A percentile compares a stretch with the other conserved stretches of the same genome.
Evolutionary conservation across 306 rosid genomes (phyloP).

Genomic region (Comarum palustre): DNA sequence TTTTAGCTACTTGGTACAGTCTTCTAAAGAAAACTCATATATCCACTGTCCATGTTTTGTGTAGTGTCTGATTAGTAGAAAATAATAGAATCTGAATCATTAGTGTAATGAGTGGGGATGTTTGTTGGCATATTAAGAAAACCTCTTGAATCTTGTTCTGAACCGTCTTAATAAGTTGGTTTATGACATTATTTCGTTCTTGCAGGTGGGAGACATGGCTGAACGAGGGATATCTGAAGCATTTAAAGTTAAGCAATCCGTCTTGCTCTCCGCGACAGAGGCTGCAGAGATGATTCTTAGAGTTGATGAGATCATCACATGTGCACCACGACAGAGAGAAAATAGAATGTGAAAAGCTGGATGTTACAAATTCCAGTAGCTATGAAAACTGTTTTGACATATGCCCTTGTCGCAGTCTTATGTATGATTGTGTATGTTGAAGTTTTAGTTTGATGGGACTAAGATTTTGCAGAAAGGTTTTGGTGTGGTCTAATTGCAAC

Average conservation of each 20-base stretch:
- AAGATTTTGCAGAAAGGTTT: slow-evolving; percentile 15
- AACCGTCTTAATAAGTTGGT: not conserved
- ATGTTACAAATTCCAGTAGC: slow-evolving; percentile 9
- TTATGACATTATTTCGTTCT: slow-evolving; percentile 8
- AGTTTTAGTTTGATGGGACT: slow-evolving; percentile 8
- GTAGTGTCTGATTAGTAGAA: not conserved
- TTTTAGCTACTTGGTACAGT: not conserved
- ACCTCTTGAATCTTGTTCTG: not conserved
- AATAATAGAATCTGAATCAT: not conserved
- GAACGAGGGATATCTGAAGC: slow-evolving; percentile 76
- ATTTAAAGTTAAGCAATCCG: slow-evolving; percentile 91
- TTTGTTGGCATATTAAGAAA: not conserved
- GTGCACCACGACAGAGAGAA: slow-evolving; percentile 96
- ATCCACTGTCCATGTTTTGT: not conserved
- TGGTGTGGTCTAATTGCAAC: not conserved
- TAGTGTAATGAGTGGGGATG: not conserved
- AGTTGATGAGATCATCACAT: slow-evolving; percentile 92
- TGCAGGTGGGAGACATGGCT: slow-evolving; percentile 88
- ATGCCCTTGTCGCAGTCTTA: slow-evolving; percentile 10
- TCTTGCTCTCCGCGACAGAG: slow-evolving; percentile 87
- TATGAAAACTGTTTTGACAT: slow-evolving; percentile 9
- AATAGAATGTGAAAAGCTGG: slow-evolving; percentile 66
- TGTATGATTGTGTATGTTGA: slow-evolving; percentile 5
- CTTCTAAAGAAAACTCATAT: not conserved
- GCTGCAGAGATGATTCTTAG: slow-evolving; percentile 98